Evolutionary conservation across 2,329 filamentous ascomycete genomes (phyloP).

Genomic region (Penicillium sp.): DNA sequence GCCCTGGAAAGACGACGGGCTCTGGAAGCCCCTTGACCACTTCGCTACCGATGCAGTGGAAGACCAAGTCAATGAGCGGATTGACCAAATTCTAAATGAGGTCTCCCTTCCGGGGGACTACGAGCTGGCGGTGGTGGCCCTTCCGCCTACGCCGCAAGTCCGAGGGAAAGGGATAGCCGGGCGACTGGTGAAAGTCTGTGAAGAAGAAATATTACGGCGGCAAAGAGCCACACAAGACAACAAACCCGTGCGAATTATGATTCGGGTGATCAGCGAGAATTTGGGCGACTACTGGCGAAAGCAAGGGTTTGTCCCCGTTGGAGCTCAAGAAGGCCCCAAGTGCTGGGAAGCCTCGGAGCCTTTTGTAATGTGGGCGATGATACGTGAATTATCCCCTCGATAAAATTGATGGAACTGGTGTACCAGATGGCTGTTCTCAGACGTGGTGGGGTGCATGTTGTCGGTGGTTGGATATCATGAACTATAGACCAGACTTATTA

Average conservation of each 20-base stretch:
- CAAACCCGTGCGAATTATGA: conserved; percentile 8
- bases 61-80: not conserved
- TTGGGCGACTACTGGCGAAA: conserved; percentile 15
- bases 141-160: not conserved
- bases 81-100: not conserved
- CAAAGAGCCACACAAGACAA: not conserved
- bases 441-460: too few relatives aligned
- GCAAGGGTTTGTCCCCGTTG: conserved; percentile 12
- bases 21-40: conserved; percentile 5
- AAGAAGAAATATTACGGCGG: not conserved
- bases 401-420: not conserved
- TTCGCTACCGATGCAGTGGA: not conserved
- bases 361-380: conserved; percentile 19
- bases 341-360: conserved; percentile 9
- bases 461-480: too few relatives aligned
- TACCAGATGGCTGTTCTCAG: not conserved
- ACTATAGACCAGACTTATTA: too few relatives aligned
- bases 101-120: not conserved
- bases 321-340: conserved; percentile 8
- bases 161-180: not conserved
- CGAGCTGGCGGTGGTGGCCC: not conserved
- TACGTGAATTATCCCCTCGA: conserved; percentile 1
- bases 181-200: not conserved
- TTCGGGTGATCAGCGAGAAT: conserved; percentile 15
- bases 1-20: conserved; percentile 13